Base-by-base conservation (phyloP, 768 basidiomycete genomes). In the Naematelia aurantialba region DNA sequence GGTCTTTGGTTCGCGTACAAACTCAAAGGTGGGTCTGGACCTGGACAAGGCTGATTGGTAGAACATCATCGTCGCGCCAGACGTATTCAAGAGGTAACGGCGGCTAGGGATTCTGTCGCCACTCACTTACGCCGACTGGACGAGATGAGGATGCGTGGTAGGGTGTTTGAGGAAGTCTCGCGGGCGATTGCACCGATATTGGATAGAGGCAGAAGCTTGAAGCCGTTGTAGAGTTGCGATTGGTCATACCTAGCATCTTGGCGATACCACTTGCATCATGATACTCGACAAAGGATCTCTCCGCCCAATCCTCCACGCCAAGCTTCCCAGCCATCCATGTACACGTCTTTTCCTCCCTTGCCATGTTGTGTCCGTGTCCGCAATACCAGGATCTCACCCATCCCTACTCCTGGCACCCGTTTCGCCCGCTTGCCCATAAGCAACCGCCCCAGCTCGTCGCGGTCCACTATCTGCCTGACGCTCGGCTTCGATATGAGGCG, bases 291-390 rank as follows among this genome's bases (percentile, higher is more conserved):
- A 19, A 96, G 80, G 5, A 96, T 85, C 79, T 98, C 94, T 4
- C 94, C 94, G 1, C 84, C 80, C 5, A 92, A 62, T 52, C 84
- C 85, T 71, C 90, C 73, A 76, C 85, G 81, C 70, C 94, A 76
- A 4, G 94, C 94, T 77, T 99, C 93, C 76, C 93, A 81, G 4
- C 91, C 93, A 76, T 99, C 94, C 68, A 96, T 65, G 86, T 89
- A 97, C 72, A 60, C 48, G 4, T 67, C 67, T 17, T 46, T 62
- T 19, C 67, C 63, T 45, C 48, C 58, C 8, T 62, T 55, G 14
- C 59, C 60, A 72, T 88, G 85, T 78, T 79, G 84, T 68, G 81
- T 82, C 65, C 81, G 81, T 51, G 88, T 91, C 77, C 80, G 82
- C 17, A 99, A 85, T 10, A 98, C 84, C 21, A 89, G 88, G 64